Conservation (phyloP, 345 rosid species). For the Populus deltoides region DNA sequence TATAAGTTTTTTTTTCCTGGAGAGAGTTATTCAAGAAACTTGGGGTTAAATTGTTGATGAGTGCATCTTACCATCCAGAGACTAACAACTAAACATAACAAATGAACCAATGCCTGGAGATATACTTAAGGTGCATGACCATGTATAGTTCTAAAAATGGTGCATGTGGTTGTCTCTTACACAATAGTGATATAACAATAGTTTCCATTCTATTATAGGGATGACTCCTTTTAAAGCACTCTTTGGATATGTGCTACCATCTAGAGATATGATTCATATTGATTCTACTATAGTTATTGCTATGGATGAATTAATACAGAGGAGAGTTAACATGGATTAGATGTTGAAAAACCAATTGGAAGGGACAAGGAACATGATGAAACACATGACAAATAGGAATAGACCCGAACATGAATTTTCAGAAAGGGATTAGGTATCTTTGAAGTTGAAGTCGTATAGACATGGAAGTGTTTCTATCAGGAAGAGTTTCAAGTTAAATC, state of each 20-base stretch:
- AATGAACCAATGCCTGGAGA: neutral
- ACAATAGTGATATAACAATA: neutral
- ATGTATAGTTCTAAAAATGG: neutral
- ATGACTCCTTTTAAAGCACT: neutral
- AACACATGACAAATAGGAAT: neutral
- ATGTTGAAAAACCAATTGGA: neutral
- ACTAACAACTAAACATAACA: neutral
- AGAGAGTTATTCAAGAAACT: neutral
- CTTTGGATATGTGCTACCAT: neutral
- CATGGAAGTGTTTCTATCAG: neutral
- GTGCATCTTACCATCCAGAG: neutral
- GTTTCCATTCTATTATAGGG: neutral
- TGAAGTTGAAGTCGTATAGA: neutral
- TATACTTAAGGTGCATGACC: neutral
- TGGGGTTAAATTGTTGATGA: neutral
- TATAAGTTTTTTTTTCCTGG: neutral
- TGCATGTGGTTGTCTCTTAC: neutral
- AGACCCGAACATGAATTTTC: neutral
- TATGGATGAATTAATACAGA: neutral
- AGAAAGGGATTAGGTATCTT: neutral
- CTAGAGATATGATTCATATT: accelerated
- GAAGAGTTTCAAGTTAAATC: neutral
- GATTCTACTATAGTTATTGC: neutral
- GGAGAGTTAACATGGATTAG: neutral
- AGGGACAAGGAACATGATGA: neutral